Evolutionary conservation across 345 rosid species (phyloP).

Genomic region (Citropsis articulata): DNA sequence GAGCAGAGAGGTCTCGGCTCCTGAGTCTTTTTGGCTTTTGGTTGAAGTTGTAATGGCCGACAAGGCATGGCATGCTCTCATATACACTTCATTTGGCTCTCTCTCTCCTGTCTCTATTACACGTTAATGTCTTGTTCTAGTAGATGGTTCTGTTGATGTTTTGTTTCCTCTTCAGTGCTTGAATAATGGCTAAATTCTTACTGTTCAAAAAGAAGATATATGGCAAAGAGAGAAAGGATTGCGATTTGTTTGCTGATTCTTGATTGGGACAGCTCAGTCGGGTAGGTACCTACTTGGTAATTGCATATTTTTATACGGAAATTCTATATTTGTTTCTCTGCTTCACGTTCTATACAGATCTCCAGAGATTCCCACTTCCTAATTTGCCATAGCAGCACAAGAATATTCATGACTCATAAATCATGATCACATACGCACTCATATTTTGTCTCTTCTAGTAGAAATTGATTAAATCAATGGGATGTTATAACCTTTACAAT

Average conservation of each 20-base stretch:
- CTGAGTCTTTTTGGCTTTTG: background rate
- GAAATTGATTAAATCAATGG: no score
- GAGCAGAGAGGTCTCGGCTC: slow-evolving; percentile 19
- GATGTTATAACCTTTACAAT: no score
- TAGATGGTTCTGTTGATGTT: background rate
- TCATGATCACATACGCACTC: no score
- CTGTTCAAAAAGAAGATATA: background rate
- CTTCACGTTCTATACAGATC: background rate
- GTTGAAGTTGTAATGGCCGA: slow-evolving; percentile 51
- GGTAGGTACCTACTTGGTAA: slow-evolving; percentile 10
- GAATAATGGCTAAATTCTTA: no score
- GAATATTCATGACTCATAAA: no score
- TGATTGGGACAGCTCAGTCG: slow-evolving; percentile 37
- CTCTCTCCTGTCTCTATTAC: background rate
- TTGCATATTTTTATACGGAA: background rate
- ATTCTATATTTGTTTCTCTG: background rate
- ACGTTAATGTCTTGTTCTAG: background rate
- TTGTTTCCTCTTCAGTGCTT: slow-evolving; percentile 5
- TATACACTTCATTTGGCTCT: background rate
- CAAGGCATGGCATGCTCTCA: slow-evolving; percentile 52
- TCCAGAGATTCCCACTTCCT: background rate
- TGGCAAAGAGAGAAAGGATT: background rate
- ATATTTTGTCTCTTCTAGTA: no score
- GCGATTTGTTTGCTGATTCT: slow-evolving; percentile 12
- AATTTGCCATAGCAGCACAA: background rate